These are phyloP conservation scores for Fistulinella prunicolor DNA, from an alignment of 768 basidiomycete genomes.

Conservation along the genomic window DNA sequence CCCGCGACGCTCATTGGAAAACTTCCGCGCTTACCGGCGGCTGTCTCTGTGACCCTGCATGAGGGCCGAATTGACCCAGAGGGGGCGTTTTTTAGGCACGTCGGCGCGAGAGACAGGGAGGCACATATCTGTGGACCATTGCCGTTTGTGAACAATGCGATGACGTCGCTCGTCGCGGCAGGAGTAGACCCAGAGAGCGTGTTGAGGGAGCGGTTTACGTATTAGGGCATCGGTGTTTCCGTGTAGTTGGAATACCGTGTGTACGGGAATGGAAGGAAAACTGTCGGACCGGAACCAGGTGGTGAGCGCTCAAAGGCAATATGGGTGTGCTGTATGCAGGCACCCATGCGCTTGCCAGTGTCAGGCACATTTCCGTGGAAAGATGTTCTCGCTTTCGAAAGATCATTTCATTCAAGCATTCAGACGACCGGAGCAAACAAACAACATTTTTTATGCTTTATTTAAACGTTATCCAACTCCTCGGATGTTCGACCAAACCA, in stretches of 20 bases:
- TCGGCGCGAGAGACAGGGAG: constrained; percentile 16
- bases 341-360: too few relatives aligned
- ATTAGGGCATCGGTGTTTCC: constrained; percentile 5
- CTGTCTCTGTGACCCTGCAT: constrained; percentile 14
- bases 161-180: constrained; percentile 20
- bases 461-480: not conserved
- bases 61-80: constrained; percentile 17
- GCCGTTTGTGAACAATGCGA: constrained; percentile 23
- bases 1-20: not conserved
- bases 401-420: too few relatives aligned
- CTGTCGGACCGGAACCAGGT: too few relatives aligned
- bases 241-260: too few relatives aligned
- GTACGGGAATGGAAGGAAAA: too few relatives aligned
- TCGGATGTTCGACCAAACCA: not conserved
- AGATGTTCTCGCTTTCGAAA: too few relatives aligned
- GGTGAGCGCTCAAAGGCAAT: too few relatives aligned
- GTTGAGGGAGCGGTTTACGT: constrained; percentile 25
- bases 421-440: not conserved
- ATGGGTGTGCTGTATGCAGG: too few relatives aligned
- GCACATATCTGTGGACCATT: constrained; percentile 24
- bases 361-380: too few relatives aligned
- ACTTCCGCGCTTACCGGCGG: constrained; percentile 5
- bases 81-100: constrained; percentile 18
- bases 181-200: constrained; percentile 25
- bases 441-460: not conserved